Base-by-base conservation (phyloP, 805 yeast species). In the Pichia gijzeniarum region DNA sequence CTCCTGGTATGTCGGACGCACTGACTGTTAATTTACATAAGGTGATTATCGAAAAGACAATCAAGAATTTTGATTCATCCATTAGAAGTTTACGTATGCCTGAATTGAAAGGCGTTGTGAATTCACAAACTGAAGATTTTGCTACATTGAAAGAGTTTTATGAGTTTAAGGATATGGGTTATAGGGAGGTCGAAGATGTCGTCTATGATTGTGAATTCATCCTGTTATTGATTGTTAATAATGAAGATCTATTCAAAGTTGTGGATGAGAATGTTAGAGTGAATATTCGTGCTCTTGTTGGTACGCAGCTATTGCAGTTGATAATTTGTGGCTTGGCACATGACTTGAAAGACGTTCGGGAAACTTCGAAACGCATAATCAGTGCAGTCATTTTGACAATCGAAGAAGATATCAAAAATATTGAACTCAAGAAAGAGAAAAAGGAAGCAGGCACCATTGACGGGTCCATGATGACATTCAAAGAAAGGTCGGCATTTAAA, bases 181-280 rank as follows among this genome's bases (percentile, higher is more conserved):
- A 31, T 25, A 48, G 20, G 13, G 40, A 32, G n/a, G 28, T 7
- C 16, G 19, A 8, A 49, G 35, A 61, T 1, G 59, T 68, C 0
- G 51, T 65, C 6, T 85, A 89, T 60, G 91, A 87, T 57, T 73
- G 80, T n/a, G 80, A 82, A 56, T 86, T 89, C 55, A 54, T 89
- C 32, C 60, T 86, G 49, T 66, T 83, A 44, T 57, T 81, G 48
- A 62, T 82, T 4, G 59, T 83, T 32, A 82, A 80, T 58, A 84
- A 80, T 53, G 80, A 77, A 4, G 90, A 84, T 49, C 65, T 85
- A 28, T 72, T 84, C 35, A 51, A 40, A 44, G 53, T 37, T 48
- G 49, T 50, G 9, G 49, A 47, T 1, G 51, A 50, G 9, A 13
- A n/a, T 30, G 38, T 53, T 39, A 61, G 58, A 14, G 71, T 81